phyloP scores from a whole-genome alignment of 2,329 filamentous ascomycete species.

The Calonectria pseudoreteaudii region DNA sequence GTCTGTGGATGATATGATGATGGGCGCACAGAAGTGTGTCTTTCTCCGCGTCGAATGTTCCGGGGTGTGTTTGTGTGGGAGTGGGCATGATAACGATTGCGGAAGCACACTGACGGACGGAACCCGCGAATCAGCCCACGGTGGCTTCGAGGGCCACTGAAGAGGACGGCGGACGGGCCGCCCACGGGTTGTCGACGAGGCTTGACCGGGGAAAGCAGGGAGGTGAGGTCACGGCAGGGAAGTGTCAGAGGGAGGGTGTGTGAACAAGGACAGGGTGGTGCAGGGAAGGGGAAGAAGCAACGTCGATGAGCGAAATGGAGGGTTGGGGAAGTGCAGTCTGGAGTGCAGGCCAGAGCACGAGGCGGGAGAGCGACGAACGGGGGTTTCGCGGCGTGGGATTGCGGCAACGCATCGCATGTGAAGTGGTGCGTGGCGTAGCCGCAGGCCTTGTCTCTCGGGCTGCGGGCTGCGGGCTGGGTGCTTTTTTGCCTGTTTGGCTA shows the following conservation, averaged over 20 bases:
- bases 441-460: not conserved
- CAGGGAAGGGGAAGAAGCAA: slow-evolving; percentile 41
- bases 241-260: slow-evolving; percentile 12
- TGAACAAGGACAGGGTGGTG: slow-evolving; percentile 2
- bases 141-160: slow-evolving; percentile 36
- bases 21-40: slow-evolving; percentile 31
- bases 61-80: slow-evolving; percentile 30
- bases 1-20: slow-evolving; percentile 32
- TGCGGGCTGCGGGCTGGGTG: not conserved
- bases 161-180: slow-evolving; percentile 43
- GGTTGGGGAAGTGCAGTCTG: slow-evolving; percentile 16
- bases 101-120: not conserved
- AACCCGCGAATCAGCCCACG: slow-evolving; percentile 32
- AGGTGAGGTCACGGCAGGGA: slow-evolving; percentile 32
- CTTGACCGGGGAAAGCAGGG: slow-evolving; percentile 35
- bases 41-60: slow-evolving; percentile 4
- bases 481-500: not conserved
- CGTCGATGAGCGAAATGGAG: slow-evolving; percentile 40
- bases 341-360: slow-evolving; percentile 2
- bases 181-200: slow-evolving; percentile 34
- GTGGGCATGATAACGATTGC: slow-evolving; percentile 9
- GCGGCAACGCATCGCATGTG: slow-evolving; percentile 21
- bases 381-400: slow-evolving; percentile 7
- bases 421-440: slow-evolving; percentile 7
- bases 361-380: slow-evolving; percentile 9